Conservation (phyloP, 306 rosid species). For the Cicer pinnatifidum region DNA sequence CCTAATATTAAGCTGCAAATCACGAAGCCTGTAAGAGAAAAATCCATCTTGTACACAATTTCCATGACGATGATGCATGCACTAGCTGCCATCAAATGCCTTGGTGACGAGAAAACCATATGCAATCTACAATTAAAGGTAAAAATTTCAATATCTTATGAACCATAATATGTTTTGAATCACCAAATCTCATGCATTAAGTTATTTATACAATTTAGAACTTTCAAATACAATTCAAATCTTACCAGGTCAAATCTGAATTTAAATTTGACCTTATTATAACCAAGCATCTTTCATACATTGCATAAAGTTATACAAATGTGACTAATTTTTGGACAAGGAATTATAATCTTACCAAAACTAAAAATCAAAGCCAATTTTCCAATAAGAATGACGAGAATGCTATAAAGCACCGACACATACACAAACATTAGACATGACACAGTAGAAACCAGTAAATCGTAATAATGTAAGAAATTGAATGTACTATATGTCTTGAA, state of each 20-base stretch:
- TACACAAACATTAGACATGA: no score
- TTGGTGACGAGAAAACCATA: conserved; percentile 96
- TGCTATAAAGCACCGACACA: not conserved
- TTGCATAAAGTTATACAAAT: conserved; percentile 26
- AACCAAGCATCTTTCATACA: conserved; percentile 26
- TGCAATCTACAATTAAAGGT: conserved; percentile 69
- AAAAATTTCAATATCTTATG: conserved; percentile 23
- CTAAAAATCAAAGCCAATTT: conserved; percentile 18
- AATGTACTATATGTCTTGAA: no score
- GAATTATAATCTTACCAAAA: conserved; percentile 29
- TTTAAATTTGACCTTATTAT: conserved; percentile 20
- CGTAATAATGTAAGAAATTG: no score
- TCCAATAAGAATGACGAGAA: conserved; percentile 35
- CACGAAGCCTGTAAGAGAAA: conserved; percentile 77
- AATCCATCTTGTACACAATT: conserved; percentile 80
- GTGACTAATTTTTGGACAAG: conserved; percentile 9
- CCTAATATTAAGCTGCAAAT: conserved; percentile 89
- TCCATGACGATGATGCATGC: conserved; percentile 88
- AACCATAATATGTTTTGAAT: conserved; percentile 31
- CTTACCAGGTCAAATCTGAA: conserved; percentile 23
- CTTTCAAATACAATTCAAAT: conserved; percentile 5
- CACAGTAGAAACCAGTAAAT: no score
- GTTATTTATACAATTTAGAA: conserved; percentile 22
- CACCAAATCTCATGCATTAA: conserved; percentile 39
- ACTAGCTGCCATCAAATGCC: conserved; percentile 91